Conservation (phyloP, 139 green algal species). For the Protoeuglena noctilucae region DNA sequence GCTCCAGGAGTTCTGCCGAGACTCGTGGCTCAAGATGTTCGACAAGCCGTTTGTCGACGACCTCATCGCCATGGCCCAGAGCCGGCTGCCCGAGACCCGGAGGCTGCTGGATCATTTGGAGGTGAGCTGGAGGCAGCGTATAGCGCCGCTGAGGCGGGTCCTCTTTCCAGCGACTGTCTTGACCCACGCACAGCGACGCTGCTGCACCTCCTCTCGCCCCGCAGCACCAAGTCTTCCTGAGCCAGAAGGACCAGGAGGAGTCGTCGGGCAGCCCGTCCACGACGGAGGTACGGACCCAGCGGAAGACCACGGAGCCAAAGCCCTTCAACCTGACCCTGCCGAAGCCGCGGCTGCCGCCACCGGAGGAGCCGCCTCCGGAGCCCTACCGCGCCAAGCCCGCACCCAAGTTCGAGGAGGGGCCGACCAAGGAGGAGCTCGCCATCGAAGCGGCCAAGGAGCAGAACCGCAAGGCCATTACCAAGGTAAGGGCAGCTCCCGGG, state of each 20-base stretch:
- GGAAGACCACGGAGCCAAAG: constrained; percentile 18
- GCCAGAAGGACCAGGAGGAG: constrained; percentile 11
- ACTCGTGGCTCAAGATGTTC: constrained; percentile 65
- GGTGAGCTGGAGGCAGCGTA: constrained; percentile 1
- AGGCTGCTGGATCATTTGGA: constrained; percentile 27
- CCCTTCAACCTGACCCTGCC: constrained; percentile 48
- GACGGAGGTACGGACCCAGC: background rate
- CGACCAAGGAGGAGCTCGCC: constrained; percentile 40
- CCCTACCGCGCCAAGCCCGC: constrained; percentile 14
- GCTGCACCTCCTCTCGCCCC: background rate
- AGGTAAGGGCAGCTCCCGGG: background rate
- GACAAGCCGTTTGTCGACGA: constrained; percentile 33
- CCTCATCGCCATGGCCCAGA: constrained; percentile 17
- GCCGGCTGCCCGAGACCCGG: constrained; percentile 17
- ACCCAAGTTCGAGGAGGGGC: constrained; percentile 20
- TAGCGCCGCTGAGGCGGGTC: background rate
- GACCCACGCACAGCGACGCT: background rate
- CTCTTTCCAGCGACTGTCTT: background rate
- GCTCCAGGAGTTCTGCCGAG: constrained; percentile 25
- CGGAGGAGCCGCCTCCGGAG: constrained; percentile 24
- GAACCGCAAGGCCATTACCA: constrained; percentile 13
- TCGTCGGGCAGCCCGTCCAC: constrained; percentile 1
- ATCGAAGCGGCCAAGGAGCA: constrained; percentile 24
- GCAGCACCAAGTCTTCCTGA: constrained; percentile 23
- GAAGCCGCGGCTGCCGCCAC: constrained; percentile 34